phyloP scores from a whole-genome alignment of 2,329 filamentous ascomycete genomes.

The Fusarium sp. region DNA sequence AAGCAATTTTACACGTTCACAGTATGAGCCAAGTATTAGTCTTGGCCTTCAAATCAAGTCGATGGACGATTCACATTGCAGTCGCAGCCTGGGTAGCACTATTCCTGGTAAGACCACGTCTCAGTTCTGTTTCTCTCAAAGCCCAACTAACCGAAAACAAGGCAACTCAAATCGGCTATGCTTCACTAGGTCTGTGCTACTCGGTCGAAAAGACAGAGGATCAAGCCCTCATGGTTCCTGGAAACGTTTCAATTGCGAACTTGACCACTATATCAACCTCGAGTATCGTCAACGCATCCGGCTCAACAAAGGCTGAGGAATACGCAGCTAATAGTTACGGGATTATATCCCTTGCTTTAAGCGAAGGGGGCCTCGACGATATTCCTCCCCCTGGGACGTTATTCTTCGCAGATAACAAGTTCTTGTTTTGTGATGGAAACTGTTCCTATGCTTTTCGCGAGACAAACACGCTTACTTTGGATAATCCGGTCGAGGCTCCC shows the following conservation, averaged over 20 bases:
- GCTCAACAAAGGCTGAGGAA: conserved; percentile 38
- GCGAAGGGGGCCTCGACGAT: conserved; percentile 16
- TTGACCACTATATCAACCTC: conserved; percentile 52
- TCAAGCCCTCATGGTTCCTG: conserved; percentile 48
- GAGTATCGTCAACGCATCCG: conserved; percentile 45
- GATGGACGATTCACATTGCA: conserved; percentile 23
- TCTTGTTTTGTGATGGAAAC: conserved; percentile 51
- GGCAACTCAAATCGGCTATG: conserved; percentile 57
- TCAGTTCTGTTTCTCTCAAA: no score
- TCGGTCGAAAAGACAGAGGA: conserved; percentile 55
- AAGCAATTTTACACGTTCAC: conserved; percentile 24
- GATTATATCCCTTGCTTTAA: conserved; percentile 50
- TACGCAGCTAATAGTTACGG: conserved; percentile 60
- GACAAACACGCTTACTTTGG: conserved; percentile 6
- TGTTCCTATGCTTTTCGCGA: conserved; percentile 56
- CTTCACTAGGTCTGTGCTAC: conserved; percentile 58
- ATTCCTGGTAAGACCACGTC: conserved; percentile 31
- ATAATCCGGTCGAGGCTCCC: background rate
- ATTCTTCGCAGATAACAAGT: conserved; percentile 44
- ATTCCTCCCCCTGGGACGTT: conserved; percentile 48
- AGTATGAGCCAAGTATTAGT: conserved; percentile 31
- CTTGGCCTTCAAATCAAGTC: conserved; percentile 29
- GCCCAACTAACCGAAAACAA: conserved; percentile 43
- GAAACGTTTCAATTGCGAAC: conserved; percentile 53
- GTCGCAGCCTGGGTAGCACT: conserved; percentile 26